Evolutionary conservation across 2,329 filamentous ascomycete genomes (phyloP).

Genomic region (Colletotrichum tabaci): DNA sequence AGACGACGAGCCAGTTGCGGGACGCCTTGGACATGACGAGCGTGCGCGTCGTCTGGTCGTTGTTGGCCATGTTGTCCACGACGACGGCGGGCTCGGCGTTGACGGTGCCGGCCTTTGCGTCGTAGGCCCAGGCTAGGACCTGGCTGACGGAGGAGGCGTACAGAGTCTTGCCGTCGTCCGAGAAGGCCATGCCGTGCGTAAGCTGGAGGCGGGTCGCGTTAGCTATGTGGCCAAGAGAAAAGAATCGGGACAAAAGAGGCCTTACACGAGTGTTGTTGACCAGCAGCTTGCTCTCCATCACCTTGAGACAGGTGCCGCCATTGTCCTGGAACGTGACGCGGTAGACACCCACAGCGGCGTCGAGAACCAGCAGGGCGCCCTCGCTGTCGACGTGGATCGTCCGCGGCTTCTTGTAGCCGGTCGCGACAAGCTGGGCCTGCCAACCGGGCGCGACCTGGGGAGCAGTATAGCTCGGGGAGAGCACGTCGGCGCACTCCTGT

Average conservation of each 20-base stretch:
- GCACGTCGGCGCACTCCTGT: constrained; percentile 52
- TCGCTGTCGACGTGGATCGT: constrained; percentile 61
- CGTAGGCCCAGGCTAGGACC: constrained; percentile 78
- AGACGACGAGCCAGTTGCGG: constrained; percentile 74
- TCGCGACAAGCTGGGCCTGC: constrained; percentile 60
- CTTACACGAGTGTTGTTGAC: constrained; percentile 55
- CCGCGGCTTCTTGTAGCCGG: constrained; percentile 59
- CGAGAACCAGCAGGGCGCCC: constrained; percentile 63
- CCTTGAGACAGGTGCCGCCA: constrained; percentile 59
- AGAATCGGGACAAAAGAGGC: background rate
- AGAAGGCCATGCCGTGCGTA: constrained; percentile 70
- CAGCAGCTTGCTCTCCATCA: constrained; percentile 51
- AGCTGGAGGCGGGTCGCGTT: constrained; percentile 53
- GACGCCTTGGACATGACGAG: constrained; percentile 71
- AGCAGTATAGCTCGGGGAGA: constrained; percentile 53
- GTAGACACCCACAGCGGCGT: constrained; percentile 58
- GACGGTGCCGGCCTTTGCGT: constrained; percentile 65
- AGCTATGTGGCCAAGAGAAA: background rate
- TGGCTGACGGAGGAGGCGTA: constrained; percentile 71
- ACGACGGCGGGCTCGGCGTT: constrained; percentile 66
- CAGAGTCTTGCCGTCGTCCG: constrained; percentile 65
- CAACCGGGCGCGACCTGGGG: constrained; percentile 60
- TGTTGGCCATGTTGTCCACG: constrained; percentile 61
- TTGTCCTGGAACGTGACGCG: constrained; percentile 59
- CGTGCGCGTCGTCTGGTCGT: constrained; percentile 77